Evolutionary conservation across 768 basidiomycete species (phyloP).

Genomic region (Boletellus ananas): DNA sequence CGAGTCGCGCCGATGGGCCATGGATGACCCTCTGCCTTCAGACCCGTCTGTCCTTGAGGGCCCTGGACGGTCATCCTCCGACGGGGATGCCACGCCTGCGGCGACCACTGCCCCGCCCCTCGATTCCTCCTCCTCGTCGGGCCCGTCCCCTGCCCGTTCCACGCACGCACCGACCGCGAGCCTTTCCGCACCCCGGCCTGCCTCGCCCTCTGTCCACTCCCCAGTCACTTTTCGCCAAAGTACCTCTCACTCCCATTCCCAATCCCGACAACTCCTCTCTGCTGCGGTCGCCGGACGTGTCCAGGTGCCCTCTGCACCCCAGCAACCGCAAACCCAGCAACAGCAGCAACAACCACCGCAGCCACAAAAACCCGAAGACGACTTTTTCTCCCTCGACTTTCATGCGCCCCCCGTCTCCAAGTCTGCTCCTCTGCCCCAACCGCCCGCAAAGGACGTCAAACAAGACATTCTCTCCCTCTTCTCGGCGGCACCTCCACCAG

Average conservation of each 20-base stretch:
- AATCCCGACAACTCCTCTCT: constrained; percentile 29
- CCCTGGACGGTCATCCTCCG: constrained; percentile 15
- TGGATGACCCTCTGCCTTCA: constrained; percentile 78
- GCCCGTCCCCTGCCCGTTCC: background rate
- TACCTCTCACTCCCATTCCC: constrained; percentile 10
- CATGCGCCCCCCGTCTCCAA: constrained; percentile 47
- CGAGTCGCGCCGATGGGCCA: constrained; percentile 88
- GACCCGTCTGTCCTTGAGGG: constrained; percentile 79
- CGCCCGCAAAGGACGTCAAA: constrained; percentile 68
- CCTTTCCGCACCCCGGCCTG: constrained; percentile 25
- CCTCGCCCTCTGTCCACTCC: constrained; percentile 26
- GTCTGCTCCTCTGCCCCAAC: constrained; percentile 25
- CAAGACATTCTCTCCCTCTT: constrained; percentile 85
- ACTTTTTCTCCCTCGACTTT: constrained; percentile 86
- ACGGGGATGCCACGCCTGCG: background rate
- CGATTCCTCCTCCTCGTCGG: constrained; percentile 5
- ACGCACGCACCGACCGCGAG: constrained; percentile 13
- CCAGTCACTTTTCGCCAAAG: constrained; percentile 23
- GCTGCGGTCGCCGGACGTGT: constrained; percentile 38
- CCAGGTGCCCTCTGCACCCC: constrained; percentile 3
- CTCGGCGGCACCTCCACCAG: constrained; percentile 15
- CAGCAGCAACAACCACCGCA: constrained; percentile 25
- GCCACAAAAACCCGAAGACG: constrained; percentile 45
- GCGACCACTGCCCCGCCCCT: background rate
- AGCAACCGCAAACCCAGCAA: constrained; percentile 11